Evolutionary conservation across 2,329 filamentous ascomycete species (phyloP).

Genomic region (Cladophialophora bantiana): DNA sequence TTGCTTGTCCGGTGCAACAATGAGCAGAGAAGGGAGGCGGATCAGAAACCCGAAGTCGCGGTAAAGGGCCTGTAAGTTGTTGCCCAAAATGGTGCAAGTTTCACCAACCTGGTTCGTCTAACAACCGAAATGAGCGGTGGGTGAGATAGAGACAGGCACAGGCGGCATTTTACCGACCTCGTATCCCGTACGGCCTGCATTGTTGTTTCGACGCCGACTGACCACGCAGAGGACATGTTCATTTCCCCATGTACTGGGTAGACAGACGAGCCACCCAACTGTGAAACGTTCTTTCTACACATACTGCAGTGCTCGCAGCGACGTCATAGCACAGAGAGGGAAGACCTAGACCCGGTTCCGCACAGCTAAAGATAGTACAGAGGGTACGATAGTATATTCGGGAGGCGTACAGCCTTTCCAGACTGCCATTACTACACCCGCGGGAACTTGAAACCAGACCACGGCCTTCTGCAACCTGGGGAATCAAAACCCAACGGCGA

Average conservation of each 20-base stretch:
- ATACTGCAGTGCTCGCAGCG: background rate
- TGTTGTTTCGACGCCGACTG: background rate
- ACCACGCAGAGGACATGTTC: background rate
- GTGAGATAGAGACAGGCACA: background rate
- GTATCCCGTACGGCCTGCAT: background rate
- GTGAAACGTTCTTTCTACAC: background rate
- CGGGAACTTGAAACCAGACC: background rate
- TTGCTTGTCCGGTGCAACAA: background rate
- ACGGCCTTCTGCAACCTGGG: too few species aligned
- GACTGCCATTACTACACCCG: too few species aligned
- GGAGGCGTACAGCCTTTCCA: too few species aligned
- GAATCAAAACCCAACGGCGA: too few species aligned
- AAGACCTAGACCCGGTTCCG: background rate
- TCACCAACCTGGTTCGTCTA: background rate
- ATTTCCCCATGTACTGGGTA: background rate
- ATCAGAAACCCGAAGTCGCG: slow-evolving; percentile 1
- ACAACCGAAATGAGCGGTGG: slow-evolving; percentile 5
- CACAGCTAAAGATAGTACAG: background rate
- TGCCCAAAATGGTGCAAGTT: slow-evolving; percentile 4
- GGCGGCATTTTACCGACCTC: background rate
- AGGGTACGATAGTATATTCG: too few species aligned
- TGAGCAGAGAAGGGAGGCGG: background rate
- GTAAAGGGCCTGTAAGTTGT: background rate
- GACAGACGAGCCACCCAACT: background rate
- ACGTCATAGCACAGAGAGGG: background rate